These are phyloP conservation scores for Amanita subjunquillea DNA, from an alignment of 768 basidiomycete genomes.

Conservation along the genomic window DNA sequence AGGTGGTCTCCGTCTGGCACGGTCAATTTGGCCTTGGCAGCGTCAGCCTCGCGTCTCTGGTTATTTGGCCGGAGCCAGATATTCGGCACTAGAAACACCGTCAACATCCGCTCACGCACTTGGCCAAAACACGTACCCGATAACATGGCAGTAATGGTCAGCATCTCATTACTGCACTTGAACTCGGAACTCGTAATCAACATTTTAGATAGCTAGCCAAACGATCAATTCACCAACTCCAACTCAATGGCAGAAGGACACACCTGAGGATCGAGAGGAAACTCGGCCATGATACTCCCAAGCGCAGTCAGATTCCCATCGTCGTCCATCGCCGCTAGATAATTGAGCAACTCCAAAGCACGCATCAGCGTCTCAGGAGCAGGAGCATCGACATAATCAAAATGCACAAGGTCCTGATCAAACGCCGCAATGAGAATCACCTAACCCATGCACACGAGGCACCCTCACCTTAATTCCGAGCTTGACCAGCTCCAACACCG, in stretches of 20 bases:
- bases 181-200: constrained; percentile 92
- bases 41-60: constrained; percentile 83
- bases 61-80: constrained; percentile 91
- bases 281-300: constrained; percentile 92
- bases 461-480: constrained; percentile 70
- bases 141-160: constrained; percentile 94
- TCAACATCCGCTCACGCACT: not conserved
- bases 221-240: not conserved
- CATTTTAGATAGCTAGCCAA: constrained; percentile 73
- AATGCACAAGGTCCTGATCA: constrained; percentile 66
- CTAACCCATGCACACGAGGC: not conserved
- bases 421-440: not conserved
- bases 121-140: constrained; percentile 44
- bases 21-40: constrained; percentile 78
- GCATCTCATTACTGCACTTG: constrained; percentile 89
- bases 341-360: constrained; percentile 89
- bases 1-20: constrained; percentile 97
- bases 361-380: constrained; percentile 97
- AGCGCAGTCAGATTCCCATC: constrained; percentile 84
- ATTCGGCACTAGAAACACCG: constrained; percentile 57
- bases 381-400: constrained; percentile 88
- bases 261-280: constrained; percentile 97
- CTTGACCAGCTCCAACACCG: constrained; percentile 89
- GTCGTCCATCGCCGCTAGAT: constrained; percentile 85
- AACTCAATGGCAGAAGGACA: constrained; percentile 7